Evolutionary conservation across 2,329 filamentous ascomycete species (phyloP), one percentile per base, ranked within the genome.

Genomic region (Aspergillus versicolor): DNA sequence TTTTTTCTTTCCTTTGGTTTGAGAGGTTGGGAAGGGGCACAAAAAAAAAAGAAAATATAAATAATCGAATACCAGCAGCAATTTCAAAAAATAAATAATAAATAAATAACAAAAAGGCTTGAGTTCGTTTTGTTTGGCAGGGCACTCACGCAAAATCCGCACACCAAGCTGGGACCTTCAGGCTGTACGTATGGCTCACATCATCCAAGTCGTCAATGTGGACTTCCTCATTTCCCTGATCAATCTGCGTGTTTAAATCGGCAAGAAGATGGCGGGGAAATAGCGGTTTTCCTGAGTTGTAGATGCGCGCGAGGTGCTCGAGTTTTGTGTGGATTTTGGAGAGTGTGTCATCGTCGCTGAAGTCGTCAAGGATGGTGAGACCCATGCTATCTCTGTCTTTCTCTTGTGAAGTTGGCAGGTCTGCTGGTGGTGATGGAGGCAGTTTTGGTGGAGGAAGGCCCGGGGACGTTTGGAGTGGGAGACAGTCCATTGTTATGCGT

Each of bases 241-340:
- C 51, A 37, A 66, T 63, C 32, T 66, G 56, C 37, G 56, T 42
- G 47, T 57, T 47, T 41, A 64, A 52, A 57, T 61, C 57, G 49
- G 60, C 53, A 42, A 67, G 27, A 32, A 68, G 17, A 7, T 37
- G n/a, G 4, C 60, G 54, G 15, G 61, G 53, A 40, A 71, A 71
- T 32, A 70, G 62, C 5, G 61, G 61, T 8, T 59, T 61, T 6
- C 65, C 65, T 1, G 56, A 48, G 2, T 57, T 45, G 45, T 67
- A 70, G 7, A 66, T 51, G 5, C 56, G 45, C 13, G 57, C 37
- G 27, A 69, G 59, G 21, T 61, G 64, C 3, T 54, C 58, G 4
- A 66, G 24, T 8, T 60, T 61, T 5, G 58, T 52, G 2, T 63
- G 54, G 11, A 56, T 61, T 15, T 58, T 58, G 12, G 27, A 5